Evolutionary conservation across 2,329 filamentous ascomycete genomes (phyloP).

Genomic region (Graphilbum fragrans): DNA sequence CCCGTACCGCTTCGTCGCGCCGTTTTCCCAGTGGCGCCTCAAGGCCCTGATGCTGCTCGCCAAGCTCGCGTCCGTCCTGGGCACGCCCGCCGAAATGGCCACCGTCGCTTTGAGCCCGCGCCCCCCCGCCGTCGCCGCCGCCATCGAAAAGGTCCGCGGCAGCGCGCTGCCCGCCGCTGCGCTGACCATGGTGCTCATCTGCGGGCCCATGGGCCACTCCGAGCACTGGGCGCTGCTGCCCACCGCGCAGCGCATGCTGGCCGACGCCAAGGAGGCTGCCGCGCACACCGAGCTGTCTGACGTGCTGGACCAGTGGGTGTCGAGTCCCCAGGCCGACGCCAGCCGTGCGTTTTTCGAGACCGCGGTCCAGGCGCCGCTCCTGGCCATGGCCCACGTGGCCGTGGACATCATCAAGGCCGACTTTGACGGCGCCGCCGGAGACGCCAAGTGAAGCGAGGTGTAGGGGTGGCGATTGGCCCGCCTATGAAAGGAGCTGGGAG

Average conservation of each 20-base stretch:
- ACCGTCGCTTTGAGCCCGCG: conserved; percentile 9
- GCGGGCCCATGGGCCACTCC: conserved; percentile 27
- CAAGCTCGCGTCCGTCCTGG: conserved; percentile 22
- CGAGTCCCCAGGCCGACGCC: conserved; percentile 25
- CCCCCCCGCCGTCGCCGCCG: conserved; percentile 12
- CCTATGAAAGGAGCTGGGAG: neutral
- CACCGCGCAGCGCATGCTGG: conserved; percentile 32
- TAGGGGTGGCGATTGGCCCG: no score
- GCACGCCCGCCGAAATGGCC: neutral
- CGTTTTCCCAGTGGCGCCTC: conserved; percentile 36
- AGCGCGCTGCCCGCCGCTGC: conserved; percentile 41
- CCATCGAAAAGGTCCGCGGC: conserved; percentile 34
- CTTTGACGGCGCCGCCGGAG: conserved; percentile 16
- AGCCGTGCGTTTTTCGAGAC: conserved; percentile 34
- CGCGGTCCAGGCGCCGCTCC: conserved; percentile 34
- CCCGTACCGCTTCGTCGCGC: conserved; percentile 35
- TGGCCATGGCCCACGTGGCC: conserved; percentile 32
- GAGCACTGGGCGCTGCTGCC: conserved; percentile 32
- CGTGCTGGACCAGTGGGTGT: conserved; percentile 31
- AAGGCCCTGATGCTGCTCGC: conserved; percentile 39
- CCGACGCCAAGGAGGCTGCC: conserved; percentile 32
- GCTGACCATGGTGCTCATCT: conserved; percentile 32
- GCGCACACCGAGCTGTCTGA: conserved; percentile 31
- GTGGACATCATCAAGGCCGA: conserved; percentile 28
- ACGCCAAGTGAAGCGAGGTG: no score